phyloP scores from a whole-genome alignment of 2,329 filamentous ascomycete genomes.

The Penicillium brevicompactum region DNA sequence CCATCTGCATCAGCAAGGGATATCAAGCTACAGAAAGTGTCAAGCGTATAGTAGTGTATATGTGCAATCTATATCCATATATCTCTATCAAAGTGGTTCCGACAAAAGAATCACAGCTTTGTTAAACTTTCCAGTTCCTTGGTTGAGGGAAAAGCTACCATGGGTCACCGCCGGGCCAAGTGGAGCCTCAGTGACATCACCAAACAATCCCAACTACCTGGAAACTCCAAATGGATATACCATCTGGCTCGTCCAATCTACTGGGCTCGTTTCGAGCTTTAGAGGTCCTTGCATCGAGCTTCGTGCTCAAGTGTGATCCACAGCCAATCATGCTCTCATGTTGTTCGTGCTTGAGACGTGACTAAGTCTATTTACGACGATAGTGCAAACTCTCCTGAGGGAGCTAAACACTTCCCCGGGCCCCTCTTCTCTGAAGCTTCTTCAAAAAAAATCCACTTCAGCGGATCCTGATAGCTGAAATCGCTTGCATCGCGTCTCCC shows the following conservation, averaged over 20 bases:
- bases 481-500: slow-evolving; percentile 10
- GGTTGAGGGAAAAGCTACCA: not conserved
- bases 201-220: slow-evolving; percentile 20
- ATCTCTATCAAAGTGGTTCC: not conserved
- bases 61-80: not conserved
- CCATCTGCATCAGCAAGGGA: slow-evolving; percentile 9
- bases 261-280: not conserved
- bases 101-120: too few species aligned
- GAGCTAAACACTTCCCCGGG: slow-evolving; percentile 21
- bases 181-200: slow-evolving; percentile 1
- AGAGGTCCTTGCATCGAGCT: slow-evolving; percentile 16
- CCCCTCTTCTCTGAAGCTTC: slow-evolving; percentile 13
- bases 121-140: not conserved
- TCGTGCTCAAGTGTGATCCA: slow-evolving; percentile 8
- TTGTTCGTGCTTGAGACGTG: not conserved
- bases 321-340: slow-evolving; percentile 16
- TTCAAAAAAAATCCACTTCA: slow-evolving; percentile 13
- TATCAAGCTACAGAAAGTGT: not conserved
- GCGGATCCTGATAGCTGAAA: slow-evolving; percentile 8
- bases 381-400: slow-evolving; percentile 15
- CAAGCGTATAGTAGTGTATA: not conserved
- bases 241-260: slow-evolving; percentile 1
- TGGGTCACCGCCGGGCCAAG: not conserved
- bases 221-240: slow-evolving; percentile 15
- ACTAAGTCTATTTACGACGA: slow-evolving; percentile 7